Evolutionary conservation across 2,329 filamentous ascomycete genomes (phyloP), one percentile per base, ranked within the genome.

Genomic region (Ophiostoma sp.): DNA sequence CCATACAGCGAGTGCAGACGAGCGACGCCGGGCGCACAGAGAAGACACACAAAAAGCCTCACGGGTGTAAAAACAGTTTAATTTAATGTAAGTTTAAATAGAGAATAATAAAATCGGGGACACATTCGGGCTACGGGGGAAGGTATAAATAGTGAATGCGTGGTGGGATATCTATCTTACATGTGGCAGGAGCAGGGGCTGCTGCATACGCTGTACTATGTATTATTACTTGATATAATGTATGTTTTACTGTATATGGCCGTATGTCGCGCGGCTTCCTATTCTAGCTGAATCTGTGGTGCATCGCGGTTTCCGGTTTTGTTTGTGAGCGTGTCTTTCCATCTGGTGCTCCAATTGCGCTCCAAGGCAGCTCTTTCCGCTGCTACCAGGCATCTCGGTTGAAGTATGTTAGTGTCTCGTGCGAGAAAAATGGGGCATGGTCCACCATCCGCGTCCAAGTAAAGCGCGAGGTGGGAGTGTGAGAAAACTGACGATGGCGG

Each of bases 11-110:
- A 11, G 8, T 11, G n/a, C 52, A 57, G 39, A 41, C 39, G 39
- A 41, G 39, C 39, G 6, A 20, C 48, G 17, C 52, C n/a, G 52
- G n/a, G 52, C 23, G 52, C 52, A 57, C 52, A 27, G 52, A 23
- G 52, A 23, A 35, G 33, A 27, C 35, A 52, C 68, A 60, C 68
- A 69, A 69, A 69, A 69, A 67, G 62, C 44, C 68, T 65, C 72
- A 73, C 60, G 70, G 70, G 71, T 57, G 52, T 23, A 57, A 57
- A 57, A 57, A 57, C 52, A 57, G 23, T 27, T 27, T 27, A 57
- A 27, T 27, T 27, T 27, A 57, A 72, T 71, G 70, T 65, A 39
- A 52, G 65, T 60, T 44, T 52, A 67, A 67, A 67, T 41, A 67
- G 67, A 65, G 62, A 36, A 39, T 57, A 44, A 44, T 44, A 67